phyloP scores from a whole-genome alignment of 164 flowering plant species.

The Dillenia turbinata region DNA sequence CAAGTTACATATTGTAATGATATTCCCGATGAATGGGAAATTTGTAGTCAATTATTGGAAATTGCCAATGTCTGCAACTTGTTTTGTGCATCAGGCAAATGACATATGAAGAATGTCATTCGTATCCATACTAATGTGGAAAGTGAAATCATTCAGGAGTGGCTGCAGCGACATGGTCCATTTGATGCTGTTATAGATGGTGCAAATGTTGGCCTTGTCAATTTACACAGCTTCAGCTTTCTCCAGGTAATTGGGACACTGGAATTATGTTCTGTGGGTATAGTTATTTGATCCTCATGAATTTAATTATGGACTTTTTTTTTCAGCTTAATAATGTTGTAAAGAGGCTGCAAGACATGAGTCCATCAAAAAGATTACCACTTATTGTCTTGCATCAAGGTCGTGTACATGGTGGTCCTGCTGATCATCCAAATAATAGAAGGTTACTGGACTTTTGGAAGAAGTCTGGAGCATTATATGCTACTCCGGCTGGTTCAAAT shows the following conservation, averaged over 20 bases:
- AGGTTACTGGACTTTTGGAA: constrained; percentile 62
- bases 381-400: constrained; percentile 68
- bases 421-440: constrained; percentile 48
- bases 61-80: constrained; percentile 7
- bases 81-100: constrained; percentile 9
- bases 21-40: not conserved
- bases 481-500: constrained; percentile 84
- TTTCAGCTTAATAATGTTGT: constrained; percentile 71
- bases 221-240: constrained; percentile 47
- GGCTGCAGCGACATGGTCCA: constrained; percentile 84
- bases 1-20: not conserved
- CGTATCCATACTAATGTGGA: constrained; percentile 16
- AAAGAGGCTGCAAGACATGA: constrained; percentile 38
- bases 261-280: not conserved
- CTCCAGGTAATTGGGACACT: constrained; percentile 39
- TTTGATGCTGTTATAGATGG: constrained; percentile 97
- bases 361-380: constrained; percentile 71
- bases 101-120: constrained; percentile 5
- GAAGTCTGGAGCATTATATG: constrained; percentile 68
- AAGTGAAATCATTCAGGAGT: constrained; percentile 55
- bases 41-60: constrained; percentile 2
- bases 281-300: not conserved
- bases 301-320: not conserved
- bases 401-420: constrained; percentile 68
- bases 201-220: constrained; percentile 71